Base-by-base conservation (phyloP, 2,329 filamentous ascomycete genomes). In the Colletotrichum acutatum region DNA sequence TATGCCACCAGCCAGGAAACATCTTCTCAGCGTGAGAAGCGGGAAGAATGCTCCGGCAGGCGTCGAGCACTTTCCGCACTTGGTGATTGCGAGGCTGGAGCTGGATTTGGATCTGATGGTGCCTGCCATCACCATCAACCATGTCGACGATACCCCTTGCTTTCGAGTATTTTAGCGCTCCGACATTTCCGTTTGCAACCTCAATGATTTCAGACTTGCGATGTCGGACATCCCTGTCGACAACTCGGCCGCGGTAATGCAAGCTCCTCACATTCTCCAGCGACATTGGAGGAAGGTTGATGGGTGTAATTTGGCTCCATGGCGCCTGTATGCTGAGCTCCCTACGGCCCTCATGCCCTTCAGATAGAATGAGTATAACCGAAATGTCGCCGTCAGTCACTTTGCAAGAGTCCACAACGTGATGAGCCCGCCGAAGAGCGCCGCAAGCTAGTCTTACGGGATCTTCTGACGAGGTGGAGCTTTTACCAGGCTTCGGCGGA, bases 311-410 rank as follows among this genome's bases (percentile, higher is more conserved):
- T 65, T 89, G 88, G 70, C 92, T 91, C 93, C 93, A 95, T 0
- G 93, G 93, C 6, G 92, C 92, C 80, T 95, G 93, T 11, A 94
- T 84, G 75, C 91, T 94, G 19, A 96, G 82, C 77, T 93, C 90
- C 59, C 90, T 88, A 34, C 88, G 87, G 1, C 92, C 92, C 75
- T 90, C 85, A 63, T 88, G 87, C 28, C 90, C 89, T 76, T 92
- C 89, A 3, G 91, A 93, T 16, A 96, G 83, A 30, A 94, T 90
- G 3, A 95, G 83, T 64, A 95, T 92, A 75, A 91, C 90, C 37
- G 91, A 90, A 66, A 93, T 85, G 30, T 87, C 85, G 1, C 91
- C 91, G 79, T 95, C 93, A 5, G 87, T 85, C 56, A 95, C 81
- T 77, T 91, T 93, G 81, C 92, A 94, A 7, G 92, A 93, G 82